Evolutionary conservation across 1,284 basidiomycete genomes (phyloP).

Genomic region (Apiotrichum sp.): DNA sequence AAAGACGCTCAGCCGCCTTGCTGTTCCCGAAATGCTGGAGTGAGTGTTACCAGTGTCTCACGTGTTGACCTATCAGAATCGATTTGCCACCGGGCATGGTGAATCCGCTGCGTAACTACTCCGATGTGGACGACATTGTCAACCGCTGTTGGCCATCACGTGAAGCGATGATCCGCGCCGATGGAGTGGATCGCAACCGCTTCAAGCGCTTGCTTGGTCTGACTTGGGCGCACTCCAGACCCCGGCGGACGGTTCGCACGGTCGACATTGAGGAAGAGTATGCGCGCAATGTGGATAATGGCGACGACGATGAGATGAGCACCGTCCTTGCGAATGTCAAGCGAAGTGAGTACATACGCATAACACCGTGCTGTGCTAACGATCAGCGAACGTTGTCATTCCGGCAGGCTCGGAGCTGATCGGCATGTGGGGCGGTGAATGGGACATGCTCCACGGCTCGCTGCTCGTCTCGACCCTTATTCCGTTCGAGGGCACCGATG

Average conservation of each 20-base stretch:
- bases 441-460: constrained; percentile 45
- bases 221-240: constrained; percentile 42
- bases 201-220: constrained; percentile 42
- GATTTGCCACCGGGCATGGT: constrained; percentile 31
- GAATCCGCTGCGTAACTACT: constrained; percentile 37
- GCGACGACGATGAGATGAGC: constrained; percentile 34
- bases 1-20: constrained; percentile 41
- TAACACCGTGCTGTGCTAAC: background rate
- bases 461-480: constrained; percentile 45
- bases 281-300: constrained; percentile 26
- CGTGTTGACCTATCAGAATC: constrained; percentile 21
- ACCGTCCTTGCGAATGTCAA: constrained; percentile 42
- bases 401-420: constrained; percentile 44
- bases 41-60: constrained; percentile 14
- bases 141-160: constrained; percentile 42
- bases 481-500: constrained; percentile 47
- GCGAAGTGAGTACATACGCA: constrained; percentile 26
- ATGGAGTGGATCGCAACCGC: constrained; percentile 30
- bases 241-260: constrained; percentile 33
- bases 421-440: constrained; percentile 47
- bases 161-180: constrained; percentile 41
- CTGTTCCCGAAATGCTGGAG: constrained; percentile 48
- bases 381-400: constrained; percentile 40
- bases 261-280: constrained; percentile 44
- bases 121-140: constrained; percentile 41